phyloP scores from a whole-genome alignment of 768 basidiomycete species.

The Russula brevipes region DNA sequence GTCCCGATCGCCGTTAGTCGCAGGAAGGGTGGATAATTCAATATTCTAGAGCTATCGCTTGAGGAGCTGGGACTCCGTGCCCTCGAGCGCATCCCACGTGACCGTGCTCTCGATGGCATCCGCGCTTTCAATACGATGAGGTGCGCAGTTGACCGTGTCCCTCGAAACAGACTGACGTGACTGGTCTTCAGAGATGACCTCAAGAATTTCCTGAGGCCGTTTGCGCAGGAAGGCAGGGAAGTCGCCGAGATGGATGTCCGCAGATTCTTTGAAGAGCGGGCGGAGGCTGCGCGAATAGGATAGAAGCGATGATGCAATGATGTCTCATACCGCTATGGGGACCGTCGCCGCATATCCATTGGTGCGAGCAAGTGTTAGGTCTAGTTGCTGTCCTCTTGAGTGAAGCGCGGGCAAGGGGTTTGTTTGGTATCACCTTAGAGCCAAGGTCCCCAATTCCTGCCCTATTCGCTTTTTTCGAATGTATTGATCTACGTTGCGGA shows the following conservation, averaged over 20 bases:
- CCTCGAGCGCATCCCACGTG: constrained; percentile 65
- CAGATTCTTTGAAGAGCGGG: constrained; percentile 16
- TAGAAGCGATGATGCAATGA: constrained; percentile 1
- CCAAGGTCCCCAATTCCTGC: neutral
- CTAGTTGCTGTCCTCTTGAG: neutral
- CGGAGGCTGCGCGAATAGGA: constrained; percentile 4
- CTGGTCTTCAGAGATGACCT: constrained; percentile 49
- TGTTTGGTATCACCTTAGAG: no score
- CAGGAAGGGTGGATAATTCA: neutral
- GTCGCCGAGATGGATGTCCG: constrained; percentile 19
- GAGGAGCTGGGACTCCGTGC: constrained; percentile 84
- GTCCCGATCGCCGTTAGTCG: constrained; percentile 1
- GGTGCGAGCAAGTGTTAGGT: neutral
- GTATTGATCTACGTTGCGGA: neutral
- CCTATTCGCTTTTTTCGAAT: neutral
- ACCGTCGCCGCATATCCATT: neutral
- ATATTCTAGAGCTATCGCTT: constrained; percentile 55
- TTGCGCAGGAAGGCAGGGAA: constrained; percentile 22
- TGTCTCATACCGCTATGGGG: neutral
- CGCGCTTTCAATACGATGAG: constrained; percentile 80
- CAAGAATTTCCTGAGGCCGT: constrained; percentile 17
- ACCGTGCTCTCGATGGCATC: constrained; percentile 77
- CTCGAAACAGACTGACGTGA: neutral
- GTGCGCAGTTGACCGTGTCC: constrained; percentile 38
- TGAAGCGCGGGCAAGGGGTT: no score